A percentile compares a stretch with the other conserved stretches of the same genome.
These are phyloP conservation scores for Russula abietina DNA, from an alignment of 768 basidiomycete species.

Conservation along the genomic window DNA sequence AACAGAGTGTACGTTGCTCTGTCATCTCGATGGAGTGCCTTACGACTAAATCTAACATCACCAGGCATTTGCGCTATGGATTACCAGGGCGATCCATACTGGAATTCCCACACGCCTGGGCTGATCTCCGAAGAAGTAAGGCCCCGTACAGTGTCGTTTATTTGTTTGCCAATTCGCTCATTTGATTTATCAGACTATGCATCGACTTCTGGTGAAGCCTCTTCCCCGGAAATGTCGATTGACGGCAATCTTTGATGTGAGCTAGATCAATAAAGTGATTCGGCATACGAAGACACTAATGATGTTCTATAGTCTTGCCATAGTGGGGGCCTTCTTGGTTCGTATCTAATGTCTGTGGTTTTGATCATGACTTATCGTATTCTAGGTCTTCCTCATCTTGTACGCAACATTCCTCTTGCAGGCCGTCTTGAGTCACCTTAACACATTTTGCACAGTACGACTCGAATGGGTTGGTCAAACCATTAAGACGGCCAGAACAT, in stretches of 20 bases:
- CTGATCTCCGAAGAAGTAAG: not conserved
- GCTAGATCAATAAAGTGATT: not conserved
- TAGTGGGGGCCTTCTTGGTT: not conserved
- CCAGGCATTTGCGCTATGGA: not conserved
- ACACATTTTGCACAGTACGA: not conserved
- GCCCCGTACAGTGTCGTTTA: not conserved
- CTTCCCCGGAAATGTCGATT: not conserved
- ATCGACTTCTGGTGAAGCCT: not conserved
- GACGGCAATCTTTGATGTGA: not conserved
- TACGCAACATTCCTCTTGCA: not conserved
- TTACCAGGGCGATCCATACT: not conserved
- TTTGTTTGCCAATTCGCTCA: not conserved
- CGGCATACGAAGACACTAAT: not conserved
- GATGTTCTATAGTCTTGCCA: not conserved
- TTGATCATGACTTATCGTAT: not conserved
- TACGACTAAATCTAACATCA: not conserved
- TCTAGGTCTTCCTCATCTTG: slow-evolving; percentile 5
- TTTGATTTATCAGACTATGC: not conserved
- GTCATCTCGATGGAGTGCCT: not conserved
- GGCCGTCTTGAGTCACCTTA: not conserved
- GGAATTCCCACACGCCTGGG: not conserved
- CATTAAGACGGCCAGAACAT: not conserved
- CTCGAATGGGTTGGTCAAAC: not conserved
- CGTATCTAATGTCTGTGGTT: not conserved
- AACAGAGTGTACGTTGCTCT: not conserved